phyloP scores from a whole-genome alignment of 805 yeast genomes.

The Starmera dryadoides region DNA sequence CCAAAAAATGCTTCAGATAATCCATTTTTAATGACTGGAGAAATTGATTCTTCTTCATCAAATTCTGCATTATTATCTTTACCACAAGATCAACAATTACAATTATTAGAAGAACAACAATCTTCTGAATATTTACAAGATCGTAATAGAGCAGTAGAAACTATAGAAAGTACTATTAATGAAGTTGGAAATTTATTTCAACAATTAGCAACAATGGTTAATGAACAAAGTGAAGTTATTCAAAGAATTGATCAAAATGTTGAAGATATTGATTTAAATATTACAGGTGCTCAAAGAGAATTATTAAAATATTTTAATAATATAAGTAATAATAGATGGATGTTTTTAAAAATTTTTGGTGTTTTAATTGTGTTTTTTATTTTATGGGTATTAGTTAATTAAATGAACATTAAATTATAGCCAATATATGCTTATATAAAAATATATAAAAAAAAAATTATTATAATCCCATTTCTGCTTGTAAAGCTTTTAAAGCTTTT shows the following conservation, averaged over 20 bases:
- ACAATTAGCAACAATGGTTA: constrained; percentile 95
- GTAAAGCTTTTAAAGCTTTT: constrained; percentile 70
- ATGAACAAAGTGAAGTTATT: constrained; percentile 93
- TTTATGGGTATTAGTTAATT: constrained; percentile 74
- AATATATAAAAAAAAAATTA: background rate
- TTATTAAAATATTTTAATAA: constrained; percentile 82
- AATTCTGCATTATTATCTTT: constrained; percentile 43
- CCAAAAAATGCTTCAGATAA: constrained; percentile 21
- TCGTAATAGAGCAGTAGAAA: constrained; percentile 85
- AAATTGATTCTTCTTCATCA: constrained; percentile 11
- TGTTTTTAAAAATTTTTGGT: constrained; percentile 84
- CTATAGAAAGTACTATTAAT: constrained; percentile 93
- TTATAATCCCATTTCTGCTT: constrained; percentile 80
- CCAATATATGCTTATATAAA: background rate
- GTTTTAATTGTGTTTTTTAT: constrained; percentile 70
- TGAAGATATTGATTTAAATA: constrained; percentile 85
- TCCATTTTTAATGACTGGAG: constrained; percentile 28
- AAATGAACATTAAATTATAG: constrained; percentile 1
- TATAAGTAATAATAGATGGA: constrained; percentile 87
- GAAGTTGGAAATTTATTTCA: constrained; percentile 93
- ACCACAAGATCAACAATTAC: constrained; percentile 81
- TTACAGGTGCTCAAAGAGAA: constrained; percentile 91
- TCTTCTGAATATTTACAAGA: constrained; percentile 68
- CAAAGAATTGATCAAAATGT: constrained; percentile 94
- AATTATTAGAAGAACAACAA: constrained; percentile 80